Base-by-base conservation (phyloP, 2,329 filamentous ascomycete species). In the Clarireedia monteithiana region DNA sequence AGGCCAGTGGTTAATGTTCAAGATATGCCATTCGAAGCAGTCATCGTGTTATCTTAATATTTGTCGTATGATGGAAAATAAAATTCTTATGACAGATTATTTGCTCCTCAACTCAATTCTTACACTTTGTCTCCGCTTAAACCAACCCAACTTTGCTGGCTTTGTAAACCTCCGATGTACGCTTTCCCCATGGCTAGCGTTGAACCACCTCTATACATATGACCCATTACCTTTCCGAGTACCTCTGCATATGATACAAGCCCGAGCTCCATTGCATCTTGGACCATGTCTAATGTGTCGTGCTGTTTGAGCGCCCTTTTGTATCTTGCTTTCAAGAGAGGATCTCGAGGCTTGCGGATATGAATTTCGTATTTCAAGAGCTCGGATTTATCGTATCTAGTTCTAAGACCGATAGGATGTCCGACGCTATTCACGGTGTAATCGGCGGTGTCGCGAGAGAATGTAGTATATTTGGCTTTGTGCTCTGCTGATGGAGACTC, bases 221-320 rank as follows among this genome's bases (percentile, higher is more conserved):
- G 34, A 44, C 50, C 42, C 45, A 59, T 26, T 10, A 48, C 53
- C 50, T 48, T 39, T n/a, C 57, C 57, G 36, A 59, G 40, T 23
- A 57, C 51, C 34, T 59, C 58, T 20, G 51, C 58, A 36, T 57
- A 57, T 44, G 55, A 55, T 10, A 59, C 51, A n/a, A 59, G 48
- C 12, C 58, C 55, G 27, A 59, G 36, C 38, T 57, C 54, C 23
- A 57, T 34, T 2, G 58, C 58, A 36, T 59, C 55, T n/a, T 59
- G 58, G 48, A 59, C 55, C 55, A 59, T 51, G 53, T 59, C 50
- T 30, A 59, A 44, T 9, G 55, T 55, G 40, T 59, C 58, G 30
- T 59, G 55, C 39, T 57, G 55, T 42, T 57, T 59, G 44, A 59
- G 46, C 14, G 58, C 55, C 5, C 34, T 55, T 45, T 55, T 59